A percentile compares a stretch with the other conserved stretches of the same genome.
Evolutionary conservation across 2,329 filamentous ascomycete genomes (phyloP).

Genomic region (Beauveria varroae): DNA sequence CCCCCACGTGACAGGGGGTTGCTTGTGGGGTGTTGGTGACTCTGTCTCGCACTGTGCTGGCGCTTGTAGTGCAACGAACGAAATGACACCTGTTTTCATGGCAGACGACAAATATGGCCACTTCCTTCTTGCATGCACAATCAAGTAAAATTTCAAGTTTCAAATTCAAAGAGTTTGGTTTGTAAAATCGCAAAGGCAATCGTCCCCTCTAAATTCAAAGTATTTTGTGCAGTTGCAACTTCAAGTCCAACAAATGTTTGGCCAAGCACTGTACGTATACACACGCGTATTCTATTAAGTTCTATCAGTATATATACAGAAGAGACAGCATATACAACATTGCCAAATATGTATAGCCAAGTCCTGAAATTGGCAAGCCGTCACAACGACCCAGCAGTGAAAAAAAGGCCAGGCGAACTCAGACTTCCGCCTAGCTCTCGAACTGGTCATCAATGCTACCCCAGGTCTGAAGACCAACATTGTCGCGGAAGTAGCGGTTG

Average conservation of each 20-base stretch:
- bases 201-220: too few relatives aligned
- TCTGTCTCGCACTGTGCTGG: slow-evolving; percentile 1
- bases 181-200: too few relatives aligned
- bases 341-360: neutral
- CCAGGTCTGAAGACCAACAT: slow-evolving; percentile 10
- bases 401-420: neutral
- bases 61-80: neutral
- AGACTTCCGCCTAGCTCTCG: neutral
- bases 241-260: too few relatives aligned
- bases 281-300: too few relatives aligned
- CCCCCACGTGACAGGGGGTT: slow-evolving; percentile 28
- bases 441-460: neutral
- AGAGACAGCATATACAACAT: neutral
- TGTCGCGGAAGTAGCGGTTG: slow-evolving; percentile 4
- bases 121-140: too few relatives aligned
- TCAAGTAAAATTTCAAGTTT: too few relatives aligned
- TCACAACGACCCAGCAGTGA: neutral
- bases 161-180: too few relatives aligned
- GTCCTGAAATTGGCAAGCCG: neutral
- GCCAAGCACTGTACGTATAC: too few relatives aligned
- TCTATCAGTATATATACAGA: neutral
- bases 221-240: too few relatives aligned
- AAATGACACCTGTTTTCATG: neutral
- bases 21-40: neutral
- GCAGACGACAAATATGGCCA: neutral